A percentile compares a stretch with the other conserved stretches of the same genome.
These are phyloP conservation scores for Chlamydomonas eustigma DNA, from an alignment of 139 green algal species.

Conservation along the genomic window DNA sequence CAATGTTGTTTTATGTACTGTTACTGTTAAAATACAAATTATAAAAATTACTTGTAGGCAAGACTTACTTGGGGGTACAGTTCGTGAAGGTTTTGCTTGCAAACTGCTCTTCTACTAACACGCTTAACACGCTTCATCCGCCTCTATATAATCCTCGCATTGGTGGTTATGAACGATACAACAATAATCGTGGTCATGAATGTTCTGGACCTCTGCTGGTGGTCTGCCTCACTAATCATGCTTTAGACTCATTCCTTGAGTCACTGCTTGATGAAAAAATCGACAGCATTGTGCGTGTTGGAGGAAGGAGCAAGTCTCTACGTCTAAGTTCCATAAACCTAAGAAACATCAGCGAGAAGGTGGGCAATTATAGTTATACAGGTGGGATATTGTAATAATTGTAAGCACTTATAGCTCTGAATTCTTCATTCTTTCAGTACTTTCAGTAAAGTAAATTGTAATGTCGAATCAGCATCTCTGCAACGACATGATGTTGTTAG, in stretches of 20 bases:
- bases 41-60: conserved; percentile 50
- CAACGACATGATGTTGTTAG: no score
- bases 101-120: conserved; percentile 46
- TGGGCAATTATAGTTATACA: no score
- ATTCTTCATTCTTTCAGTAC: no score
- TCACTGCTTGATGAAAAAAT: conserved; percentile 46
- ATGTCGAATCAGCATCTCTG: no score
- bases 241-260: conserved; percentile 65
- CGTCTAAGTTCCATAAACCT: background rate
- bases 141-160: background rate
- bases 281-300: conserved; percentile 46
- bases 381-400: no score
- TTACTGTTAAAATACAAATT: no score
- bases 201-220: conserved; percentile 56
- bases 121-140: background rate
- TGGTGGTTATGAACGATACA: background rate
- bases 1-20: no score
- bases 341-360: background rate
- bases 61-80: conserved; percentile 65
- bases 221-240: conserved; percentile 75
- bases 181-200: background rate
- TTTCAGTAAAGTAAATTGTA: no score
- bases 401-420: no score
- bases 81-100: conserved; percentile 44
- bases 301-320: conserved; percentile 16